Percentiles rank a stretch among this genome's conserved stretches.
These are phyloP conservation scores for Antarctomyces pellizariae DNA, from an alignment of 495 filamentous ascomycete species.

Conservation along the genomic window DNA sequence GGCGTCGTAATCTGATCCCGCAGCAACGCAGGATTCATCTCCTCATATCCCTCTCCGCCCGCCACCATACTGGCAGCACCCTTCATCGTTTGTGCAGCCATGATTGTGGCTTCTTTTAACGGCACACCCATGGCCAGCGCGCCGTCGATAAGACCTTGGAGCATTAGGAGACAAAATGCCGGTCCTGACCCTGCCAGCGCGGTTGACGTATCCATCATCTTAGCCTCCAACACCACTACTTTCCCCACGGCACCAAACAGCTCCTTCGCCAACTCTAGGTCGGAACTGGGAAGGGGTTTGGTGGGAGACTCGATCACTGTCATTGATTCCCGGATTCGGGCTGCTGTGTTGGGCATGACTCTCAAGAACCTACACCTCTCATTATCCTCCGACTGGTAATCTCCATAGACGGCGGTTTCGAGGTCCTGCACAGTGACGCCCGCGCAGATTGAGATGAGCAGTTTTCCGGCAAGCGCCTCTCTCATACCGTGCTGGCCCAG, in stretches of 20 bases:
- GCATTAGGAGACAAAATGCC: conserved; percentile 54
- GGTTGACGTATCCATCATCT: conserved; percentile 50
- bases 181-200: conserved; percentile 58
- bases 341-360: conserved; percentile 58
- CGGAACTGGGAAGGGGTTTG: conserved; percentile 33
- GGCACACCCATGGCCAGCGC: conserved; percentile 65
- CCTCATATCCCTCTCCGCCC: conserved; percentile 31
- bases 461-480: conserved; percentile 48
- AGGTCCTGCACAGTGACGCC: conserved; percentile 51
- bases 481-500: conserved; percentile 38
- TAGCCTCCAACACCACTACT: conserved; percentile 36
- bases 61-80: conserved; percentile 51
- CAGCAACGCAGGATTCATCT: conserved; percentile 54
- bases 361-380: conserved; percentile 36
- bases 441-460: conserved; percentile 66
- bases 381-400: conserved; percentile 14
- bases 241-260: conserved; percentile 48
- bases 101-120: conserved; percentile 47
- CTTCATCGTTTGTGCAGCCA: conserved; percentile 60
- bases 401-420: conserved; percentile 28
- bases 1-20: conserved; percentile 61
- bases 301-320: conserved; percentile 44
- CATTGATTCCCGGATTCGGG: conserved; percentile 53
- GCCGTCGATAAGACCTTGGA: conserved; percentile 56
- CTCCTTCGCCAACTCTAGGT: conserved; percentile 40